Evolutionary conservation across 2,329 filamentous ascomycete genomes (phyloP).

Genomic region (Trichoderma sp.): DNA sequence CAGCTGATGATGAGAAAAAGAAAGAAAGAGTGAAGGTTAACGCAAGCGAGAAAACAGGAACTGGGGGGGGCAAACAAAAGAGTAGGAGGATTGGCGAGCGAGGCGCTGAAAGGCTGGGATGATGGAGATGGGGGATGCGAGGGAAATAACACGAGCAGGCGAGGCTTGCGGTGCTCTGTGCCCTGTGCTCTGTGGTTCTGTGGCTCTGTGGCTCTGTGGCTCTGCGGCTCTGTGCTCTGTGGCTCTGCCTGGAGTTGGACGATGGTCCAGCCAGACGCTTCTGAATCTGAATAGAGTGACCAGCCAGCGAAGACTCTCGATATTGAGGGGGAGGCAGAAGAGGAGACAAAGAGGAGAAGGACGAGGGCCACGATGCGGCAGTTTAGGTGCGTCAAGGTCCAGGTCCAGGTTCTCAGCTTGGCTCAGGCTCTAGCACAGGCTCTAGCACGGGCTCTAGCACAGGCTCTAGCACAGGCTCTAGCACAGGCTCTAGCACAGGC

Average conservation of each 20-base stretch:
- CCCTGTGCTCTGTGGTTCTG: background rate
- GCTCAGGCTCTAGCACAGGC: background rate
- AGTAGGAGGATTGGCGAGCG: constrained; percentile 7
- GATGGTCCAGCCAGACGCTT: constrained; percentile 8
- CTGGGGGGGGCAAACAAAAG: background rate
- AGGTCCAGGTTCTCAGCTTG: background rate
- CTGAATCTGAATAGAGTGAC: constrained; percentile 3
- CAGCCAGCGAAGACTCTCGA: constrained; percentile 4
- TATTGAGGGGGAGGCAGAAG: background rate
- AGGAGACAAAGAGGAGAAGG: constrained; percentile 8
- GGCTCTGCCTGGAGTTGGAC: background rate
- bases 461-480: no score
- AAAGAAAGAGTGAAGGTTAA: constrained; percentile 14
- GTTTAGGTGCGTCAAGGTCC: background rate
- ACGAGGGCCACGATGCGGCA: background rate
- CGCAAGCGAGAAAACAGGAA: constrained; percentile 14
- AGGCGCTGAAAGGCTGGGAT: background rate
- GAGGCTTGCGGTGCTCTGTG: background rate
- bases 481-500: no score
- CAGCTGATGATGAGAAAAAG: constrained; percentile 7
- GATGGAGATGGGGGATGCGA: background rate
- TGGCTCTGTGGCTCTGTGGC: background rate
- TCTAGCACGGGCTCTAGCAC: no score
- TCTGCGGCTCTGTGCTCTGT: background rate
- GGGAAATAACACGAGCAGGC: background rate